These are phyloP conservation scores for Morella rubra DNA, from an alignment of 306 rosid genomes.

Conservation along the genomic window DNA sequence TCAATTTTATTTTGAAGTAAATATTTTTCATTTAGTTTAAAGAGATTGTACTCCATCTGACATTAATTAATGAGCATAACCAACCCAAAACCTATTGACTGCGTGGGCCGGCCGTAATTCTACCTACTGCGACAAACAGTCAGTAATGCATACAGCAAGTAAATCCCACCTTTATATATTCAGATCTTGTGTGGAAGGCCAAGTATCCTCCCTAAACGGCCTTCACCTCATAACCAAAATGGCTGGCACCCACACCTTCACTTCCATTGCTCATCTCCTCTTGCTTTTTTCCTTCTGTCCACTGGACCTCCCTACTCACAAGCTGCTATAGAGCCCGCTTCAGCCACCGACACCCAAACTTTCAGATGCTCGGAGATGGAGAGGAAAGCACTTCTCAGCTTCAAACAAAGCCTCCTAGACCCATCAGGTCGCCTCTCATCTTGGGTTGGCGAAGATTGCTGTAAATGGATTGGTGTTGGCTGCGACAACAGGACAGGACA, in stretches of 20 bases:
- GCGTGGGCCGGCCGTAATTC: too few relatives aligned
- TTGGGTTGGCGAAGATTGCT: conserved; percentile 3
- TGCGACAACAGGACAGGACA: conserved; percentile 26
- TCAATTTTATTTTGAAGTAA: too few relatives aligned
- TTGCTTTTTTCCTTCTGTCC: neutral
- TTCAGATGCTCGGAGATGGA: neutral
- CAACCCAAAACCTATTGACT: too few relatives aligned
- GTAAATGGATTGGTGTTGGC: conserved; percentile 27
- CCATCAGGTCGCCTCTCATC: neutral
- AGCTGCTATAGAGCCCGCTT: too few relatives aligned
- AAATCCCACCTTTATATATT: too few relatives aligned
- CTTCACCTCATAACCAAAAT: too few relatives aligned
- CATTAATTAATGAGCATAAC: too few relatives aligned
- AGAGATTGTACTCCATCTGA: too few relatives aligned
- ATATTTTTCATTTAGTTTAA: too few relatives aligned
- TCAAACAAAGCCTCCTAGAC: conserved; percentile 22
- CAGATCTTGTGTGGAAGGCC: too few relatives aligned
- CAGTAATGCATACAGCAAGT: fast-evolving
- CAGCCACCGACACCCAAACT: neutral
- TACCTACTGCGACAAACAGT: too few relatives aligned
- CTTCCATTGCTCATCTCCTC: neutral
- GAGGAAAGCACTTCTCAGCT: neutral
- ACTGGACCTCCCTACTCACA: neutral
- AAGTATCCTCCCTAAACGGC: too few relatives aligned
- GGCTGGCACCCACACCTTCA: neutral